A percentile compares a stretch with the other conserved stretches of the same genome.
Evolutionary conservation across 2,329 filamentous ascomycete species (phyloP).

Genomic region (Colletotrichum shisoi): DNA sequence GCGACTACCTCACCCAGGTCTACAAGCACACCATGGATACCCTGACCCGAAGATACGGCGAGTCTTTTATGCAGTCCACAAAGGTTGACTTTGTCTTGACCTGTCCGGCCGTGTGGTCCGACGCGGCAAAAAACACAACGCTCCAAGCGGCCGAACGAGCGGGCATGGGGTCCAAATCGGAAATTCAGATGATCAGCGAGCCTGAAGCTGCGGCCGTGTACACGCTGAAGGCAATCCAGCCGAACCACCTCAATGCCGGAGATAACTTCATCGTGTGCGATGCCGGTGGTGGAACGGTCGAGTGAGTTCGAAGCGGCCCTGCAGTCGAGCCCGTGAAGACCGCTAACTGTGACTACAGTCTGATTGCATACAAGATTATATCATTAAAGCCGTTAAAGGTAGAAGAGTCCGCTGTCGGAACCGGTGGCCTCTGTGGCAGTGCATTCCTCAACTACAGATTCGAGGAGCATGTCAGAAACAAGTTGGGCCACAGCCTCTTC

Average conservation of each 20-base stretch:
- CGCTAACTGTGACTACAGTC: conserved; percentile 49
- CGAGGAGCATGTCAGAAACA: conserved; percentile 74
- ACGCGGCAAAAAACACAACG: conserved; percentile 84
- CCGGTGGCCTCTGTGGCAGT: conserved; percentile 78
- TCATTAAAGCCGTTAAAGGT: conserved; percentile 75
- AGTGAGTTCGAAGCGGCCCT: conserved; percentile 55
- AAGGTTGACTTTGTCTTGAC: conserved; percentile 82
- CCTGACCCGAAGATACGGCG: conserved; percentile 75
- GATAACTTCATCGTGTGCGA: conserved; percentile 71
- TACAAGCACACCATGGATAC: conserved; percentile 82
- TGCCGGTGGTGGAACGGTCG: conserved; percentile 71
- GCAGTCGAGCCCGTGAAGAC: background rate
- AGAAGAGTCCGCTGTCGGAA: conserved; percentile 81
- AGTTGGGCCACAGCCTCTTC: conserved; percentile 72
- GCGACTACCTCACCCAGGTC: conserved; percentile 79
- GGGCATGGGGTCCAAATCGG: conserved; percentile 74
- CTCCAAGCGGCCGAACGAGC: conserved; percentile 78
- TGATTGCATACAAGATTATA: conserved; percentile 84
- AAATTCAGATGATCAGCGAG: conserved; percentile 81
- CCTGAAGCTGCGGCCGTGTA: conserved; percentile 83
- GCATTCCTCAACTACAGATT: conserved; percentile 83
- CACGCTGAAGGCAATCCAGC: conserved; percentile 80
- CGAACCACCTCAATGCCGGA: conserved; percentile 74
- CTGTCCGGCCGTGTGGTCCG: conserved; percentile 84
- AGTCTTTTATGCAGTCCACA: conserved; percentile 78